A percentile compares a stretch with the other conserved stretches of the same genome.
Conservation (phyloP, 345 rosid species). For the Gossypium stocksii region DNA sequence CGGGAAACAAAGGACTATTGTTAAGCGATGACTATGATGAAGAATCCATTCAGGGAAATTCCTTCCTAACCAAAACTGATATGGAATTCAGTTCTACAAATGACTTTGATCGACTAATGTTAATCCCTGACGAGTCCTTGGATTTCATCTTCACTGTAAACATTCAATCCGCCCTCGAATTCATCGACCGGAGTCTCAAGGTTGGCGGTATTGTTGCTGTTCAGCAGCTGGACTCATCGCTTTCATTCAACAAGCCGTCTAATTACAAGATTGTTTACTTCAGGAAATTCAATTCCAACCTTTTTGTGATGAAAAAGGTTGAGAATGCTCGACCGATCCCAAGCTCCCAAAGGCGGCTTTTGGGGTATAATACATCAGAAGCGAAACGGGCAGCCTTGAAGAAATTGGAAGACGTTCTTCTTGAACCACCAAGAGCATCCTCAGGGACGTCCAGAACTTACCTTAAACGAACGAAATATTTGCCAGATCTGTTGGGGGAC, state of each 20-base stretch:
- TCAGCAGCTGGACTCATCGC: conserved; percentile 32
- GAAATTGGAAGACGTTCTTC: conserved; percentile 68
- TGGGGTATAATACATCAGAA: conserved; percentile 25
- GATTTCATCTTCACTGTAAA: conserved; percentile 44
- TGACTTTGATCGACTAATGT: conserved; percentile 39
- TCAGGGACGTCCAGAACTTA: conserved; percentile 53
- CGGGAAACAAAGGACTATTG: conserved; percentile 42
- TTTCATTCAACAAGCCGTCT: conserved; percentile 29
- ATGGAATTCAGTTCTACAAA: conserved; percentile 34
- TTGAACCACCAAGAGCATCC: conserved; percentile 72
- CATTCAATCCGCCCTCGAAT: conserved; percentile 28
- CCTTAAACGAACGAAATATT: conserved; percentile 49
- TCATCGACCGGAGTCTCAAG: conserved; percentile 59
- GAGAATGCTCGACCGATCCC: conserved; percentile 9
- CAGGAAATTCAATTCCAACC: conserved; percentile 30
- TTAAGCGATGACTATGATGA: conserved; percentile 27
- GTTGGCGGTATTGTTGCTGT: conserved; percentile 50
- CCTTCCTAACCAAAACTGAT: conserved; percentile 23
- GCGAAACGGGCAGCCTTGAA: conserved; percentile 48
- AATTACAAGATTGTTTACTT: conserved; percentile 53
- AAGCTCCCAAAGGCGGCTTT: conserved; percentile 31
- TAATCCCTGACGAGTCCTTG: conserved; percentile 34
- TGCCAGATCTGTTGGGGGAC: conserved; percentile 62
- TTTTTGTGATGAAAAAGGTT: conserved; percentile 55
- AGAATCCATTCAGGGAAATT: conserved; percentile 23